phyloP scores from a whole-genome alignment of 768 basidiomycete genomes.

The Butyriboletus loyo region DNA sequence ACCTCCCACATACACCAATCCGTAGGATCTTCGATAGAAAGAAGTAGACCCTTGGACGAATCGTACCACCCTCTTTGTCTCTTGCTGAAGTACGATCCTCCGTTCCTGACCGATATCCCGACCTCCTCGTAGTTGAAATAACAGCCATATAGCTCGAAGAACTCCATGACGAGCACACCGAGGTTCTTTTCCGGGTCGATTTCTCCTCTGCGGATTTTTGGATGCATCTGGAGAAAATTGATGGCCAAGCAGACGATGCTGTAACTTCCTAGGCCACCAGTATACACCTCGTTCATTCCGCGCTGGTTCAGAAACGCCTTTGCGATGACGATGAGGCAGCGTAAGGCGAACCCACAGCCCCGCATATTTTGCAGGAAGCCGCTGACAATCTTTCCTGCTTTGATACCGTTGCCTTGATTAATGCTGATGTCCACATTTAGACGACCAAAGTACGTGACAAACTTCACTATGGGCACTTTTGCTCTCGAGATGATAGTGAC shows the following conservation, averaged over 20 bases:
- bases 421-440: constrained; percentile 93
- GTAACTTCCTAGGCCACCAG: constrained; percentile 92
- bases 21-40: constrained; percentile 93
- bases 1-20: constrained; percentile 70
- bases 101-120: constrained; percentile 84
- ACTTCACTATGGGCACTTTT: constrained; percentile 96
- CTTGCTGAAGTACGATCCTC: constrained; percentile 89
- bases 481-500: constrained; percentile 91
- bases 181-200: constrained; percentile 86
- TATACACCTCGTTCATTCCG: constrained; percentile 97
- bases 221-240: constrained; percentile 96
- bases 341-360: constrained; percentile 60
- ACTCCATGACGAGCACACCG: constrained; percentile 93
- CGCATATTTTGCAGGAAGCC: constrained; percentile 69
- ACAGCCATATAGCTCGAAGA: constrained; percentile 92
- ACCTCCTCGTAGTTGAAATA: constrained; percentile 90
- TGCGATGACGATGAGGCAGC: constrained; percentile 79
- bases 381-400: constrained; percentile 75
- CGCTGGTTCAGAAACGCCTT: constrained; percentile 90
- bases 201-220: constrained; percentile 84
- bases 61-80: constrained; percentile 77
- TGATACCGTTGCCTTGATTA: constrained; percentile 84
- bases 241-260: constrained; percentile 91
- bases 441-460: constrained; percentile 74
- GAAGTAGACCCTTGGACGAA: constrained; percentile 48